Conservation (phyloP, 2,329 filamentous ascomycete genomes). For the Fusarium sp. region DNA sequence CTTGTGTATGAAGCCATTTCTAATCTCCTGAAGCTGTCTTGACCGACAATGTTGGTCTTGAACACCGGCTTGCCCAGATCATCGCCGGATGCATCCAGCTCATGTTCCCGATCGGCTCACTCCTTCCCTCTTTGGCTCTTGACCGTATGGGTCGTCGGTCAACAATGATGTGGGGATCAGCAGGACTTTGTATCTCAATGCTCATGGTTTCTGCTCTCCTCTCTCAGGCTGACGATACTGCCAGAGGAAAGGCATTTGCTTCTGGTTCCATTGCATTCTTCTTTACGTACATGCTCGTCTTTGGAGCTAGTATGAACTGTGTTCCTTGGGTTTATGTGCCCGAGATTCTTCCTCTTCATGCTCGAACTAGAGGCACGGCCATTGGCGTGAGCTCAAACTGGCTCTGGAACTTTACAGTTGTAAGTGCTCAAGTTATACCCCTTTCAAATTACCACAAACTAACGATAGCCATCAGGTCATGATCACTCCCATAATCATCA, state of each 20-base stretch:
- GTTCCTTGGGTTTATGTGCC: constrained; percentile 42
- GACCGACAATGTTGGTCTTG: constrained; percentile 21
- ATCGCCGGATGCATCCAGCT: constrained; percentile 51
- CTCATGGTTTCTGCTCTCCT: constrained; percentile 31
- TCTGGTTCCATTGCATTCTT: constrained; percentile 32
- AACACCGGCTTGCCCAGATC: constrained; percentile 44
- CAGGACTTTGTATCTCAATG: constrained; percentile 31
- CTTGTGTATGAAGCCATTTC: not conserved
- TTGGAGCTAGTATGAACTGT: constrained; percentile 36
- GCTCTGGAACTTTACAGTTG: constrained; percentile 19
- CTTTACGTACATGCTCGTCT: constrained; percentile 35
- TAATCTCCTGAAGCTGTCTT: constrained; percentile 11
- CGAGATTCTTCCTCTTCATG: constrained; percentile 34
- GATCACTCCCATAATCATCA: constrained; percentile 63
- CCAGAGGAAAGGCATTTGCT: constrained; percentile 18
- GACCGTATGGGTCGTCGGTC: constrained; percentile 53
- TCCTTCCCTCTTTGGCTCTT: constrained; percentile 50
- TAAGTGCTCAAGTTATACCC: not conserved
- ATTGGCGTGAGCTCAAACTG: constrained; percentile 37
- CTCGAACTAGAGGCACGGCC: constrained; percentile 32
- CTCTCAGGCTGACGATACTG: constrained; percentile 11
- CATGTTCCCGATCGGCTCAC: constrained; percentile 53
- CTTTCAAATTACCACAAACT: not conserved
- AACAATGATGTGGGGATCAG: constrained; percentile 55
- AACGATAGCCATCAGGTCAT: constrained; percentile 47